Evolutionary conservation across 1,284 basidiomycete genomes (phyloP).

Genomic region (Apiotrichum montevideense): DNA sequence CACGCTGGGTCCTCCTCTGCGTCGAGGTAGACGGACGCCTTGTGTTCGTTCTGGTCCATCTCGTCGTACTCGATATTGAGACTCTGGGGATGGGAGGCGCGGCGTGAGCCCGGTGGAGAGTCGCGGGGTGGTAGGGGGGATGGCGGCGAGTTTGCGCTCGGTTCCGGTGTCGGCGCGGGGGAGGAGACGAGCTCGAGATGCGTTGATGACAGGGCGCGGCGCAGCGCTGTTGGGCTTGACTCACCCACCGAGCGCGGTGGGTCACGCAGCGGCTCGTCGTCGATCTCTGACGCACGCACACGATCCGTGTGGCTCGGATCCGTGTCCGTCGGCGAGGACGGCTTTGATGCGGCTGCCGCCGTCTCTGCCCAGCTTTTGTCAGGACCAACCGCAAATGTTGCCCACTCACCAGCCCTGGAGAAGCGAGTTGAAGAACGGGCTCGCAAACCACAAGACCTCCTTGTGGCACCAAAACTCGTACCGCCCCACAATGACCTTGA

Average conservation of each 20-base stretch:
- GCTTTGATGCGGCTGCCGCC: background rate
- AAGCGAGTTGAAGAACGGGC: constrained; percentile 42
- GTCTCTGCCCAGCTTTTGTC: constrained; percentile 40
- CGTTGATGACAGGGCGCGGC: too few relatives aligned
- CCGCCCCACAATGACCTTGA: constrained; percentile 38
- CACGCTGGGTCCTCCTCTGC: constrained; percentile 21
- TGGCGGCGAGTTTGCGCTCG: too few relatives aligned
- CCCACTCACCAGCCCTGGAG: constrained; percentile 36
- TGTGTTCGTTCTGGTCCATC: constrained; percentile 2
- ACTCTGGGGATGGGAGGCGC: background rate
- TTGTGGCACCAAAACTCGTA: constrained; percentile 45
- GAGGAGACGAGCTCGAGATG: too few relatives aligned
- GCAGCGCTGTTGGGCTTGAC: too few relatives aligned
- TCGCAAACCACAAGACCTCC: constrained; percentile 42
- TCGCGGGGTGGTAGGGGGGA: background rate
- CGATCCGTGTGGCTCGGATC: background rate
- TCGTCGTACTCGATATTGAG: background rate
- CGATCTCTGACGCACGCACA: too few relatives aligned
- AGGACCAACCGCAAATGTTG: background rate
- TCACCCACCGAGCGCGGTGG: too few relatives aligned
- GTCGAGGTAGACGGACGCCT: constrained; percentile 35
- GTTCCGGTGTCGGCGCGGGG: too few relatives aligned
- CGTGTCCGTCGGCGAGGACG: constrained; percentile 8
- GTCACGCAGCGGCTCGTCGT: too few relatives aligned
- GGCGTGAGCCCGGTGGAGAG: background rate